A percentile compares a stretch with the other conserved stretches of the same genome.
These are phyloP conservation scores for Ascochyta clinopodiicola DNA, from an alignment of 2,329 filamentous ascomycete genomes.

Conservation along the genomic window DNA sequence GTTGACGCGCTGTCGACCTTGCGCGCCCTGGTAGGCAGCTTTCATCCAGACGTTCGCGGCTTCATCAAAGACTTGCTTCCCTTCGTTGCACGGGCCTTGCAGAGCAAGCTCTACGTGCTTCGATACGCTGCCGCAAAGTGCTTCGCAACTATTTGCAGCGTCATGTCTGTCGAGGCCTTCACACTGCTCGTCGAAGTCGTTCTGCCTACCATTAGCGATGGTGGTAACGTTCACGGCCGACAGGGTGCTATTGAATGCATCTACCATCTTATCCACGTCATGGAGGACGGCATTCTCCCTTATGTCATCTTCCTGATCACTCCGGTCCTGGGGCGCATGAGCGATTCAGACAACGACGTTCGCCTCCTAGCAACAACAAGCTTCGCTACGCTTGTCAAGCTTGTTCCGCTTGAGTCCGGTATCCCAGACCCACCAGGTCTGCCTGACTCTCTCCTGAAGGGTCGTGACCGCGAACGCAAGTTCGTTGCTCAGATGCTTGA, in stretches of 20 bases:
- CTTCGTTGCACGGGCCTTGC: conserved; percentile 83
- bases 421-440: conserved; percentile 96
- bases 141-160: conserved; percentile 94
- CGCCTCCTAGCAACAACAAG: conserved; percentile 93
- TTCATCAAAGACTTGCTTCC: conserved; percentile 87
- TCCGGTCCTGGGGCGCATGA: conserved; percentile 96
- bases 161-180: conserved; percentile 94
- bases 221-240: conserved; percentile 83
- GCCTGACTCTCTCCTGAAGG: conserved; percentile 84
- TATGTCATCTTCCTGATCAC: conserved; percentile 99
- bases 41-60: conserved; percentile 74
- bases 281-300: conserved; percentile 94
- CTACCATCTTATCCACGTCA: conserved; percentile 96
- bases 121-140: conserved; percentile 97
- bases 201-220: conserved; percentile 88
- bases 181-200: conserved; percentile 94
- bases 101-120: conserved; percentile 88
- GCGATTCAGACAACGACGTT: conserved; percentile 95
- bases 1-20: conserved; percentile 94
- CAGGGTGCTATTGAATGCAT: conserved; percentile 95
- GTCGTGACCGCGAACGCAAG: conserved; percentile 90
- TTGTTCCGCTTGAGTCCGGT: conserved; percentile 94
- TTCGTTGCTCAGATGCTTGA: conserved; percentile 97
- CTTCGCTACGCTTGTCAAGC: conserved; percentile 94
- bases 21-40: conserved; percentile 89